A percentile compares a stretch with the other conserved stretches of the same genome.
Evolutionary conservation across 371 early-diverging fungal genomes (phyloP).

Genomic region (Antonospora locustae): DNA sequence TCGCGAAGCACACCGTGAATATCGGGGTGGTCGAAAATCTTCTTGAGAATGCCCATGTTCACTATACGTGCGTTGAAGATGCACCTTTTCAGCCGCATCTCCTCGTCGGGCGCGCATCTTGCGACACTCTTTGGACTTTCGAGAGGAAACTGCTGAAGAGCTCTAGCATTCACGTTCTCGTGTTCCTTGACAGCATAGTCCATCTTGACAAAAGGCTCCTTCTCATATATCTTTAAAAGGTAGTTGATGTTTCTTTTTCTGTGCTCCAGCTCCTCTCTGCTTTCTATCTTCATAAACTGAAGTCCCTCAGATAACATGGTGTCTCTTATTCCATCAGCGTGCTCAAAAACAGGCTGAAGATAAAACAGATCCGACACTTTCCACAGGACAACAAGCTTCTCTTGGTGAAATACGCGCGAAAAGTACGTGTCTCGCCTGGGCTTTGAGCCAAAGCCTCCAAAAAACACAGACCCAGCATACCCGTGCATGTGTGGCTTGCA

Average conservation of each 20-base stretch:
- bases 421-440: no score
- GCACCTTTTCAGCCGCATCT: slow-evolving; percentile 11
- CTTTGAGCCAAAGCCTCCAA: no score
- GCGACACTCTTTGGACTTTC: background rate
- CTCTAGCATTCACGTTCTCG: no score
- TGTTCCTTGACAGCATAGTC: background rate
- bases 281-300: slow-evolving; percentile 36
- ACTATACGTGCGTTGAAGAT: slow-evolving; percentile 27
- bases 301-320: background rate
- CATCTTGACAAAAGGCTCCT: slow-evolving; percentile 14
- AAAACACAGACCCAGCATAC: no score
- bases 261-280: slow-evolving; percentile 44
- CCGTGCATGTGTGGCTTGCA: no score
- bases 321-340: background rate
- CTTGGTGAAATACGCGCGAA: no score
- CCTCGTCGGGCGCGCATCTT: background rate
- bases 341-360: slow-evolving; percentile 8
- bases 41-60: slow-evolving; percentile 20
- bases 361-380: slow-evolving; percentile 5
- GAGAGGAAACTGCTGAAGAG: background rate
- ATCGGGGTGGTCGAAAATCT: slow-evolving; percentile 12
- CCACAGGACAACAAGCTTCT: background rate
- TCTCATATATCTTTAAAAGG: slow-evolving; percentile 27
- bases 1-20: slow-evolving; percentile 18
- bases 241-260: slow-evolving; percentile 41